Percentiles rank a stretch among this genome's conserved stretches.
Evolutionary conservation across 768 basidiomycete species (phyloP).

Genomic region (Amanita inopinata): DNA sequence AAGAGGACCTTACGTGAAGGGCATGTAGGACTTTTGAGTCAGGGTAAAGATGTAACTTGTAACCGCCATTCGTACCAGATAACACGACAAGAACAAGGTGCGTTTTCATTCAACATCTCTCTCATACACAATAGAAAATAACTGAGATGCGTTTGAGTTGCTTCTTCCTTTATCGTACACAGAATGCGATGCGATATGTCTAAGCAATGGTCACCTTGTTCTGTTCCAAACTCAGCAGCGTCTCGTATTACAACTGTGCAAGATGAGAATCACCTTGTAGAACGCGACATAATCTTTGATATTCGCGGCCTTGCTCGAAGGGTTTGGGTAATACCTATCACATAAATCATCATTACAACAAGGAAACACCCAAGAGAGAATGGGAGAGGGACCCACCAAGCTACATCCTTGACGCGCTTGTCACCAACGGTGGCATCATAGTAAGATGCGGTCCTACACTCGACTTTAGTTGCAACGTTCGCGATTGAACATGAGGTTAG

Average conservation of each 20-base stretch:
- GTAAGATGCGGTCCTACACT: constrained; percentile 53
- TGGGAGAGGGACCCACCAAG: constrained; percentile 39
- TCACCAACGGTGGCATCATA: constrained; percentile 47
- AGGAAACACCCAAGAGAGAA: neutral
- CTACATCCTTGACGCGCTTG: constrained; percentile 43
- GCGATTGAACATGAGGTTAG: neutral
- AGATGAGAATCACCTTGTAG: constrained; percentile 47
- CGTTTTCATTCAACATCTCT: no score
- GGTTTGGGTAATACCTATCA: constrained; percentile 62
- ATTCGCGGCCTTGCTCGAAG: constrained; percentile 44
- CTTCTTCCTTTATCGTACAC: no score
- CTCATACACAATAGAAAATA: no score
- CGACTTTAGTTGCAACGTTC: neutral
- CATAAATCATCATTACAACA: neutral
- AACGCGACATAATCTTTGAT: constrained; percentile 69
- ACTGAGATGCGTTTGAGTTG: no score
- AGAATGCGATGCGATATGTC: no score
- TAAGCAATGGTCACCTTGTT: constrained; percentile 31
- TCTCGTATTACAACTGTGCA: neutral
- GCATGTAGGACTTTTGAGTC: no score
- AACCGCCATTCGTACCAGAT: no score
- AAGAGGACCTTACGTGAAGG: no score
- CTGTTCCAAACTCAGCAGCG: constrained; percentile 14
- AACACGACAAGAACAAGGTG: no score
- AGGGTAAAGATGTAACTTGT: no score